Percentiles rank a stretch among this genome's conserved stretches.
phyloP scores from a whole-genome alignment of 306 rosid genomes.

The Medicago ruthenica region DNA sequence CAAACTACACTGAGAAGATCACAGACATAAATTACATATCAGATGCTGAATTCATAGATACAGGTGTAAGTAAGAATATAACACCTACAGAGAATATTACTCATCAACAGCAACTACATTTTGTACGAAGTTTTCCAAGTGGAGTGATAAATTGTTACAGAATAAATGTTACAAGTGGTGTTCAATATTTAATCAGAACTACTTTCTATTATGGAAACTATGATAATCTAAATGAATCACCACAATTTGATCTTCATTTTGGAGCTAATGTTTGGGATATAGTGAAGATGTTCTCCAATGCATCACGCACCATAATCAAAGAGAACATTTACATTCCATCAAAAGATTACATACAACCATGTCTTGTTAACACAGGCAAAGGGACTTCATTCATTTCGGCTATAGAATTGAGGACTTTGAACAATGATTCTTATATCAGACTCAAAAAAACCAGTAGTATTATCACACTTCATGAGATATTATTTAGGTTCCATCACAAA shows the following conservation, averaged over 20 bases:
- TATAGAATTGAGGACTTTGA: neutral
- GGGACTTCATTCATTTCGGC: neutral
- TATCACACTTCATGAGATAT: too few relatives aligned
- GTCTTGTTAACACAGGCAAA: neutral
- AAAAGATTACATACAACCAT: neutral
- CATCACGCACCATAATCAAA: neutral
- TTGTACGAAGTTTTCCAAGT: slow-evolving; percentile 60
- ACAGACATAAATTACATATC: slow-evolving; percentile 56
- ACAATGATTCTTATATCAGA: neutral
- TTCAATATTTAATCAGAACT: neutral
- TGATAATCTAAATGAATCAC: neutral
- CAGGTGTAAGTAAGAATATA: slow-evolving; percentile 44
- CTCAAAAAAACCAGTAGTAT: too few relatives aligned
- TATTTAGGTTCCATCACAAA: too few relatives aligned
- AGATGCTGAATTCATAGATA: slow-evolving; percentile 50
- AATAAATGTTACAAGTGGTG: neutral
- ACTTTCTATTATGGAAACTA: neutral
- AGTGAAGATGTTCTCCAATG: neutral
- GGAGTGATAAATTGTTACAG: slow-evolving; percentile 64
- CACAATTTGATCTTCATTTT: neutral
- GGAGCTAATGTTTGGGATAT: neutral
- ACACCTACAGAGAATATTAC: neutral
- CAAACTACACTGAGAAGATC: slow-evolving; percentile 38
- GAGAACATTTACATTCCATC: neutral
- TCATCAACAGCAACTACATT: slow-evolving; percentile 36